phyloP scores from a whole-genome alignment of 805 yeast species.

The Wickerhamomyces chambardii region DNA sequence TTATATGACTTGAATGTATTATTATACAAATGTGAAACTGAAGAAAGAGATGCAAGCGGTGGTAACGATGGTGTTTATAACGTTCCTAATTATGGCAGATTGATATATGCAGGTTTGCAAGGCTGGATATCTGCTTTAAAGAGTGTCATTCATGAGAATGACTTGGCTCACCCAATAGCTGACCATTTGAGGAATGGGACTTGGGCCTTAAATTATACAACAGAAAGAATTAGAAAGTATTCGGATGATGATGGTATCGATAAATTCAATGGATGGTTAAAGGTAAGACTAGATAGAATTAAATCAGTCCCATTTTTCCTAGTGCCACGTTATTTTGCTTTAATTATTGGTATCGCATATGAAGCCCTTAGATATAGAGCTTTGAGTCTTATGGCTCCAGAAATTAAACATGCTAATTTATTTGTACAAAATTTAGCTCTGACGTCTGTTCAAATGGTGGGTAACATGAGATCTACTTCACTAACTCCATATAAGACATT shows the following conservation, averaged over 20 bases:
- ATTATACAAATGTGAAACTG: slow-evolving; percentile 73
- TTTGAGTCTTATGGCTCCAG: slow-evolving; percentile 41
- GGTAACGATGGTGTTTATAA: slow-evolving; percentile 68
- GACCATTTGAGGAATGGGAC: slow-evolving; percentile 72
- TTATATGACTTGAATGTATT: slow-evolving; percentile 68
- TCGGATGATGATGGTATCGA: slow-evolving; percentile 33
- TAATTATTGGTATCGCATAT: slow-evolving; percentile 75
- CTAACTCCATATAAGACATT: slow-evolving; percentile 52
- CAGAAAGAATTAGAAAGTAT: slow-evolving; percentile 52
- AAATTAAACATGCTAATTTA: slow-evolving; percentile 50
- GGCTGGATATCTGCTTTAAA: slow-evolving; percentile 80
- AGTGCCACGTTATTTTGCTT: slow-evolving; percentile 80
- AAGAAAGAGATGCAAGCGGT: slow-evolving; percentile 73
- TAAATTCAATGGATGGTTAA: slow-evolving; percentile 64
- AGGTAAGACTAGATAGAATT: slow-evolving; percentile 51
- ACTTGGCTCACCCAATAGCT: slow-evolving; percentile 78
- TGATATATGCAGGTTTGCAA: slow-evolving; percentile 85
- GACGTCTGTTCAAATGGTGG: slow-evolving; percentile 83
- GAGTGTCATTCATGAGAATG: slow-evolving; percentile 54
- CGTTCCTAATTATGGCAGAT: slow-evolving; percentile 64
- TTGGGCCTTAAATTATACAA: slow-evolving; percentile 84
- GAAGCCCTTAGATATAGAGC: slow-evolving; percentile 72
- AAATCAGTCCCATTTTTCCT: slow-evolving; percentile 67
- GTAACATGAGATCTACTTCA: slow-evolving; percentile 64
- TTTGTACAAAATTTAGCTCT: slow-evolving; percentile 77